Evolutionary conservation across 208 protist genomes (phyloP), one percentile per base, ranked within the genome.

Genomic region (Leishmania martiniquensis): DNA sequence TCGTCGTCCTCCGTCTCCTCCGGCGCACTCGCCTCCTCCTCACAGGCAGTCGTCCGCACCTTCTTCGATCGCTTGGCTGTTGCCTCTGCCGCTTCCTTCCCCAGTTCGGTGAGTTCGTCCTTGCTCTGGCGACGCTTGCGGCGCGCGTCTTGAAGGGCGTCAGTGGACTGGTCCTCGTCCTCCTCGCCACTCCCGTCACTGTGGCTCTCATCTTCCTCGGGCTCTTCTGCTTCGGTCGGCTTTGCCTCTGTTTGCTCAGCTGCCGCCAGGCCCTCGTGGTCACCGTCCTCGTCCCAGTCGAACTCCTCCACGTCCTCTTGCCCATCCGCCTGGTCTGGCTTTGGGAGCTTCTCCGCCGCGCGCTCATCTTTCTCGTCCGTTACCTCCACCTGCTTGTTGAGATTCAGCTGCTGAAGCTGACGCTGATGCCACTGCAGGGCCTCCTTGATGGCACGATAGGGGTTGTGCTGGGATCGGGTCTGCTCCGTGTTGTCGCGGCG

Each of bases 381-480:
- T 25, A 95, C 81, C 32, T 97, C 79, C 55, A 95, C 94, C 68
- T 89, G 84, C 70, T 94, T 63, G 83, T 91, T 90, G 22, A 96
- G 87, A 77, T 95, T 91, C 12, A 97, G 85, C 85, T 96, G 92
- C 85, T 98, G 92, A 44, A 82, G 75, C 55, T 93, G 85, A 20
- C 87, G 90, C 52, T 94, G 82, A 81, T 96, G 93, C 15, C 92
- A 90, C 84, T 97, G 85, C 55, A 98, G 70, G 17, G 94, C 92
- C 76, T 98, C 95, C 83, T 98, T 98, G 42, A 97, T 89, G 5
- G 93, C 90, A 10, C 85, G 85, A 81, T 96, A 97, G 47, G 88
- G 95, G 73, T 96, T 98, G 75, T 88, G 87, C 77, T 88, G 87
- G 10, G 86, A 92, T 68, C 86, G 89, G 42, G 87, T 95, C 68